Percentiles rank a stretch among this genome's conserved stretches.
phyloP scores from a whole-genome alignment of 768 basidiomycete genomes.

The Guyanaporus albipodus region DNA sequence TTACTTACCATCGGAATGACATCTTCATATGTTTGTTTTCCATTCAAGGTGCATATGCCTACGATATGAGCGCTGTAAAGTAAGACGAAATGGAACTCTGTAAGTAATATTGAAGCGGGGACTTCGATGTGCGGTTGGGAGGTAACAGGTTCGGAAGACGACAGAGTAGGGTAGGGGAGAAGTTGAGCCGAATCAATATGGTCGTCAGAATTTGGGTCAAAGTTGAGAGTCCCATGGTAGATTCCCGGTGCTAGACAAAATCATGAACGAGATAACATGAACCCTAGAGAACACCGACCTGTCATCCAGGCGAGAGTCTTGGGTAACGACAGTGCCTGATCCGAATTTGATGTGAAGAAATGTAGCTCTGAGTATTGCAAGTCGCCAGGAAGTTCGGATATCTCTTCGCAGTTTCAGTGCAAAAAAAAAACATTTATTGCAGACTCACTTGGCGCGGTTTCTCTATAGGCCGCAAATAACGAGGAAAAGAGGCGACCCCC shows the following conservation, averaged over 20 bases:
- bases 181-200: conserved; percentile 75
- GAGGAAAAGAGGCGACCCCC: conserved; percentile 68
- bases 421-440: neutral
- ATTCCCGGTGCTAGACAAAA: conserved; percentile 67
- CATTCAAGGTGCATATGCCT: conserved; percentile 76
- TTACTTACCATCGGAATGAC: conserved; percentile 66
- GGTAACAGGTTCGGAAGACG: conserved; percentile 24
- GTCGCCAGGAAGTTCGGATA: conserved; percentile 85
- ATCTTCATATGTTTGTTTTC: conserved; percentile 82
- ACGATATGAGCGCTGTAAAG: conserved; percentile 76
- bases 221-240: conserved; percentile 78
- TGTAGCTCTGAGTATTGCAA: conserved; percentile 73
- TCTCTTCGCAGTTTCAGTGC: conserved; percentile 52
- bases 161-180: conserved; percentile 64
- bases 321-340: conserved; percentile 66
- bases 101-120: conserved; percentile 77
- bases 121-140: conserved; percentile 32
- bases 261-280: conserved; percentile 1
- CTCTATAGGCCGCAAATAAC: conserved; percentile 71
- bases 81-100: conserved; percentile 89
- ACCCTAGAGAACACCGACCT: conserved; percentile 41
- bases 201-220: conserved; percentile 64
- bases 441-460: conserved; percentile 73
- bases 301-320: conserved; percentile 89
- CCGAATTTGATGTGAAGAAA: conserved; percentile 69